Evolutionary conservation across 208 protist genomes (phyloP).

Genomic region (Trichomonas tenax): DNA sequence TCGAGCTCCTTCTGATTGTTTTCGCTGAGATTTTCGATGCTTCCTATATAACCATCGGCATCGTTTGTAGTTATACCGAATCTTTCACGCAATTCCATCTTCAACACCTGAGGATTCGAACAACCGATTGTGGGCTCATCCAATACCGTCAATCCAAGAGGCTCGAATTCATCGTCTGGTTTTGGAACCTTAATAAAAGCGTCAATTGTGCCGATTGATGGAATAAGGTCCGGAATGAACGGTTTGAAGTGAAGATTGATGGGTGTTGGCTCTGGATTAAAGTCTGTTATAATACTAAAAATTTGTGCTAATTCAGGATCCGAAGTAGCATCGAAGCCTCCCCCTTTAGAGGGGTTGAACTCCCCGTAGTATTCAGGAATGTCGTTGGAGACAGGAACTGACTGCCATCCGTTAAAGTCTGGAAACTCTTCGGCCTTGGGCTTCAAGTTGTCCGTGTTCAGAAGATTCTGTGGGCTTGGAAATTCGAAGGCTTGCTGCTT

Average conservation of each 20-base stretch:
- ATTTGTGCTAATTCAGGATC: background rate
- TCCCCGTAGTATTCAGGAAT: background rate
- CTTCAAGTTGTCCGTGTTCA: background rate
- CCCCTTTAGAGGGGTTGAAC: background rate
- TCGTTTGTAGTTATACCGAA: background rate
- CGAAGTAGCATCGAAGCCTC: background rate
- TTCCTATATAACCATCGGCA: background rate
- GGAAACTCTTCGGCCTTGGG: background rate
- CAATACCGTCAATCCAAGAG: background rate
- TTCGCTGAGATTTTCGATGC: background rate
- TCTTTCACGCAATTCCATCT: background rate
- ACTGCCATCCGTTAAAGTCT: background rate
- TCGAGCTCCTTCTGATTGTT: background rate
- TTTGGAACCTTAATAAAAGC: slow-evolving; percentile 10
- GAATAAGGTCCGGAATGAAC: background rate
- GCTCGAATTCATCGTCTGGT: background rate
- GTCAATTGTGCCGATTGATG: background rate
- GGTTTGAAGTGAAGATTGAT: background rate
- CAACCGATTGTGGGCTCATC: background rate
- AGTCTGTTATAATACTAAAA: background rate
- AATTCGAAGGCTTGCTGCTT: background rate
- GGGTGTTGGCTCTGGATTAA: background rate
- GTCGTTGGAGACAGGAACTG: background rate
- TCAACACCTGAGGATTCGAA: background rate
- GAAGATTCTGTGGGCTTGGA: background rate